phyloP scores from a whole-genome alignment of 2,329 filamentous ascomycete species.

The Knufia fluminis region DNA sequence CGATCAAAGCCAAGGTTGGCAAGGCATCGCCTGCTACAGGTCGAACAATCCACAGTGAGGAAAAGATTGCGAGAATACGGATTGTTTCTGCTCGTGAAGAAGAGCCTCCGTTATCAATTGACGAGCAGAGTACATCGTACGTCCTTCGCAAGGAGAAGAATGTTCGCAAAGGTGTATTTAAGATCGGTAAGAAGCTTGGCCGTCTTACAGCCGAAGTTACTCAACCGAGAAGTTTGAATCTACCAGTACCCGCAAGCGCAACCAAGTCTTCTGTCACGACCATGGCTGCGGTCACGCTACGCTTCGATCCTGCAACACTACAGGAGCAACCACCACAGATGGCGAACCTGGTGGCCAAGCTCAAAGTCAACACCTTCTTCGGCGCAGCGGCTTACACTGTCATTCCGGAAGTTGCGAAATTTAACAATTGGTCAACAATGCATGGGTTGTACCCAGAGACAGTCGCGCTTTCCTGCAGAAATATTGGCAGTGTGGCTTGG shows the following conservation, averaged over 20 bases:
- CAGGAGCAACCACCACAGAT: slow-evolving; percentile 45
- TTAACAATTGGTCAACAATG: slow-evolving; percentile 34
- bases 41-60: slow-evolving; percentile 39
- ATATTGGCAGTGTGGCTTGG: slow-evolving; percentile 51
- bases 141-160: slow-evolving; percentile 49
- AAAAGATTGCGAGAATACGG: slow-evolving; percentile 47
- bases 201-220: slow-evolving; percentile 47
- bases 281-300: slow-evolving; percentile 46
- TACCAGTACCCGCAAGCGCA: slow-evolving; percentile 35
- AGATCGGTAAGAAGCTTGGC: slow-evolving; percentile 48
- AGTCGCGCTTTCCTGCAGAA: slow-evolving; percentile 46
- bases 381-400: slow-evolving; percentile 42
- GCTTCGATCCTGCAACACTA: slow-evolving; percentile 50
- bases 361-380: slow-evolving; percentile 52
- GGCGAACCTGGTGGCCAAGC: slow-evolving; percentile 42
- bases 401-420: slow-evolving; percentile 38
- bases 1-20: slow-evolving; percentile 41
- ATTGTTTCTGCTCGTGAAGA: slow-evolving; percentile 52
- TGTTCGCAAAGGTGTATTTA: slow-evolving; percentile 51
- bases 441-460: slow-evolving; percentile 46
- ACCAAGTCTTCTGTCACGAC: slow-evolving; percentile 40
- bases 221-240: slow-evolving; percentile 49
- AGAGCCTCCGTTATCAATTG: slow-evolving; percentile 47
- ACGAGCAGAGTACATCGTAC: slow-evolving; percentile 40
- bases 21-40: slow-evolving; percentile 32